Percentiles rank a stretch among this genome's conserved stretches.
Evolutionary conservation across 2,329 filamentous ascomycete species (phyloP).

Genomic region (Shiraia bambusicola): DNA sequence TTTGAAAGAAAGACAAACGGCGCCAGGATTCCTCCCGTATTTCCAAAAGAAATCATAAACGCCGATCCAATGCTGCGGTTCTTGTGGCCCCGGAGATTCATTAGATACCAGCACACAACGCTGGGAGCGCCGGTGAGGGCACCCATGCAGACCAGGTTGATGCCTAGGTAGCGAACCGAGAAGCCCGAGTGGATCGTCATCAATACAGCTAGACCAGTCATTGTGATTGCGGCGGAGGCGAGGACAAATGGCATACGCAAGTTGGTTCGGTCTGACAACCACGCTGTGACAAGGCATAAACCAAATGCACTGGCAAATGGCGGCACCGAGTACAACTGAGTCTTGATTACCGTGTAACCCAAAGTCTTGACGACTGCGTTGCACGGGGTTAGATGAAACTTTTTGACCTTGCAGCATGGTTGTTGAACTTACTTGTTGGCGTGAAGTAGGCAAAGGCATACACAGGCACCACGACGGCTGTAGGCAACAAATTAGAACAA

Average conservation of each 20-base stretch:
- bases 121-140: conserved; percentile 23
- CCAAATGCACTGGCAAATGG: conserved; percentile 18
- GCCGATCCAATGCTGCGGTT: conserved; percentile 54
- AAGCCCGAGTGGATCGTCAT: conserved; percentile 45
- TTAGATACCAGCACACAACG: conserved; percentile 41
- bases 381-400: not conserved
- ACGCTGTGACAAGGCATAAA: conserved; percentile 35
- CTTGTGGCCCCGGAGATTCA: conserved; percentile 52
- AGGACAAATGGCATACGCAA: conserved; percentile 50
- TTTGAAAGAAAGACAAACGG: conserved; percentile 50
- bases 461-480: conserved; percentile 31
- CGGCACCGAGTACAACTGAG: conserved; percentile 30
- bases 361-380: conserved; percentile 18
- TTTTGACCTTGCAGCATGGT: not conserved
- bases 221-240: conserved; percentile 51
- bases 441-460: conserved; percentile 36
- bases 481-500: not conserved
- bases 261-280: conserved; percentile 45
- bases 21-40: conserved; percentile 50
- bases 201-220: conserved; percentile 55
- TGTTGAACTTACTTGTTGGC: conserved; percentile 18
- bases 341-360: conserved; percentile 26
- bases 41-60: conserved; percentile 51
- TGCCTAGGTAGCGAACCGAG: conserved; percentile 30
- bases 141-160: conserved; percentile 39